phyloP scores from a whole-genome alignment of 139 green algal species.

The Coelastrella sp. region DNA sequence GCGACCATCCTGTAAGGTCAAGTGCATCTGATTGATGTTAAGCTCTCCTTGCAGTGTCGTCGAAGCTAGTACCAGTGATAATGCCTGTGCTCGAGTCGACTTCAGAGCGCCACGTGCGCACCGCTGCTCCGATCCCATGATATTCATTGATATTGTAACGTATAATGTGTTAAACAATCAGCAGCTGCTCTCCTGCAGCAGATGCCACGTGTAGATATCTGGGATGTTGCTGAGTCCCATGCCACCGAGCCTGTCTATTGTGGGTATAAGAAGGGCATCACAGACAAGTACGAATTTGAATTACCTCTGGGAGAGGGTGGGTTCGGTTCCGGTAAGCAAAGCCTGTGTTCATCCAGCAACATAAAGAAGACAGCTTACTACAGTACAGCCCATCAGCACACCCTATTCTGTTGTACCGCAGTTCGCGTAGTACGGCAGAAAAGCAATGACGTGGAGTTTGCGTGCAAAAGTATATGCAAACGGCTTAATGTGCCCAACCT shows the following conservation, averaged over 20 bases:
- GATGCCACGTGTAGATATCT: constrained; percentile 66
- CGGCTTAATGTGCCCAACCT: constrained; percentile 75
- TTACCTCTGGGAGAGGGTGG: constrained; percentile 79
- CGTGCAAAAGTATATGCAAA: constrained; percentile 88
- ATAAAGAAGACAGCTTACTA: neutral
- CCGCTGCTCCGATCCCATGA: neutral
- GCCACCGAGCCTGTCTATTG: neutral
- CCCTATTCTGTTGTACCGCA: neutral
- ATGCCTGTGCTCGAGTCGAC: neutral
- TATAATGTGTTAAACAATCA: neutral
- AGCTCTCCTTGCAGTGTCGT: neutral
- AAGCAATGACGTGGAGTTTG: constrained; percentile 73
- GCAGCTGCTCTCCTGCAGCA: neutral
- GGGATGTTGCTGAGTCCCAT: constrained; percentile 46
- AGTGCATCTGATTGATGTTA: neutral
- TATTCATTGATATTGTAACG: too few species aligned
- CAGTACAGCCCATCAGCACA: neutral
- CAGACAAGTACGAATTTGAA: constrained; percentile 10
- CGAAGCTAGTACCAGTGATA: neutral
- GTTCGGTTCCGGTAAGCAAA: constrained; percentile 67
- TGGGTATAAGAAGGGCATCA: constrained; percentile 18
- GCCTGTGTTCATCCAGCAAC: neutral
- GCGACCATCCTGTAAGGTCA: neutral
- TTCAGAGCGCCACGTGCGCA: neutral
- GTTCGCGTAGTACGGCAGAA: constrained; percentile 62